Conservation (phyloP, 2,329 filamentous ascomycete species). For the Cercospora sp. region DNA sequence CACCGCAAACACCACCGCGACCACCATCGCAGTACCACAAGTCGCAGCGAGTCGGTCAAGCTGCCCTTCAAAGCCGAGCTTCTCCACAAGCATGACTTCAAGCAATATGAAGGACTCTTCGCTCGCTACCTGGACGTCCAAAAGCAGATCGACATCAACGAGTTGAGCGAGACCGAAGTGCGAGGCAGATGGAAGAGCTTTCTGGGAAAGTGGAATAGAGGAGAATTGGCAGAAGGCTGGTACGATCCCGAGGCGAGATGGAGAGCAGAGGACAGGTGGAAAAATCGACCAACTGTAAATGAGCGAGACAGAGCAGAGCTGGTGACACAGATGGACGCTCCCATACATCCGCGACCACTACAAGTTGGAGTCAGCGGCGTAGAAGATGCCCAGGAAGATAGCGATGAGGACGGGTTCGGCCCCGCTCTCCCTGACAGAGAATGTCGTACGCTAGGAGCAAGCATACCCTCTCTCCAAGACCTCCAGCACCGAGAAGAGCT, state of each 20-base stretch:
- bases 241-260: slow-evolving; percentile 77
- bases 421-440: slow-evolving; percentile 50
- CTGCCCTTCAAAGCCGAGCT: slow-evolving; percentile 43
- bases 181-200: slow-evolving; percentile 94
- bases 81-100: slow-evolving; percentile 69
- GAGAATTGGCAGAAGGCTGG: slow-evolving; percentile 86
- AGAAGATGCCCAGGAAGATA: slow-evolving; percentile 44
- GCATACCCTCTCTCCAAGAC: slow-evolving; percentile 72
- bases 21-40: background rate
- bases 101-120: slow-evolving; percentile 68
- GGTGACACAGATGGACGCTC: slow-evolving; percentile 1
- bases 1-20: slow-evolving; percentile 22
- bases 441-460: slow-evolving; percentile 51
- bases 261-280: slow-evolving; percentile 46
- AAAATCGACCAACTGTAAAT: slow-evolving; percentile 23
- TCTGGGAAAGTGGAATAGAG: slow-evolving; percentile 84
- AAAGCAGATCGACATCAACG: slow-evolving; percentile 70
- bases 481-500: slow-evolving; percentile 61
- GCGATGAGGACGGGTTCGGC: slow-evolving; percentile 57
- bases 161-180: slow-evolving; percentile 71
- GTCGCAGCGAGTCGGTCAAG: slow-evolving; percentile 9
- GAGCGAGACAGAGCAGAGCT: slow-evolving; percentile 5
- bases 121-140: slow-evolving; percentile 85
- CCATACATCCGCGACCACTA: slow-evolving; percentile 13
- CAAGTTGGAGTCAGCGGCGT: slow-evolving; percentile 30